Conservation (phyloP, 2,329 filamentous ascomycete species). For the Colletotrichum cereale region DNA sequence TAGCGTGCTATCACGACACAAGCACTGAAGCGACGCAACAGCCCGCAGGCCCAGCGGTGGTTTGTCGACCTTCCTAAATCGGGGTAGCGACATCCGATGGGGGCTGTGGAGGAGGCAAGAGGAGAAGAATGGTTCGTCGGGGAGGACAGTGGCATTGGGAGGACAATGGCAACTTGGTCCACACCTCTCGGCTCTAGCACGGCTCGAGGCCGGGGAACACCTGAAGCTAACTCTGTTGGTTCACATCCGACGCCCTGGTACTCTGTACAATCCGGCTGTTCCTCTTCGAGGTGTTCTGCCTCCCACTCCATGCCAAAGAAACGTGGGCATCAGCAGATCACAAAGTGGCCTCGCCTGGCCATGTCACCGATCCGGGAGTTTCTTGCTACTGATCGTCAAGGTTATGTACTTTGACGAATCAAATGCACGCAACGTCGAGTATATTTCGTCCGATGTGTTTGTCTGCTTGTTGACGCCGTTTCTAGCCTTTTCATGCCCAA, state of each 20-base stretch:
- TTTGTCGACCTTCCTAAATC: slow-evolving; percentile 40
- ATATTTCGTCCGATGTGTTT: slow-evolving; percentile 19
- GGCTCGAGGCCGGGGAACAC: neutral
- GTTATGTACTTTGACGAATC: slow-evolving; percentile 12
- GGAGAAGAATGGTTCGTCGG: slow-evolving; percentile 38
- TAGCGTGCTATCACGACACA: slow-evolving; percentile 40
- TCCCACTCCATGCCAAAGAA: slow-evolving; percentile 17
- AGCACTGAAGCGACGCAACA: slow-evolving; percentile 21
- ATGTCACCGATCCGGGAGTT: slow-evolving; percentile 35
- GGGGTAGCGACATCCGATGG: slow-evolving; percentile 39
- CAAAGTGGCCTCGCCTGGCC: slow-evolving; percentile 22
- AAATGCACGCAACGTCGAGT: slow-evolving; percentile 12
- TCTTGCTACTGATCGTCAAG: slow-evolving; percentile 15
- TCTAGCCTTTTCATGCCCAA: neutral
- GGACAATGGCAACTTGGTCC: slow-evolving; percentile 24
- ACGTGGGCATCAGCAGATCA: slow-evolving; percentile 19
- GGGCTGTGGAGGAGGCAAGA: slow-evolving; percentile 38
- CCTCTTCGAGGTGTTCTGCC: slow-evolving; percentile 6
- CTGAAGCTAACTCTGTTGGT: slow-evolving; percentile 20
- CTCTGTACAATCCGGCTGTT: neutral
- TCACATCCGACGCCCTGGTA: slow-evolving; percentile 10
- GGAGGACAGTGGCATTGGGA: slow-evolving; percentile 30
- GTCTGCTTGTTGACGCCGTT: neutral
- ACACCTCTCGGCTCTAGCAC: slow-evolving; percentile 14
- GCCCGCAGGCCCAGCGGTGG: slow-evolving; percentile 33